Evolutionary conservation across 768 basidiomycete genomes (phyloP), one percentile per base, ranked within the genome.

Genomic region (Kwoniella botswanensis): DNA sequence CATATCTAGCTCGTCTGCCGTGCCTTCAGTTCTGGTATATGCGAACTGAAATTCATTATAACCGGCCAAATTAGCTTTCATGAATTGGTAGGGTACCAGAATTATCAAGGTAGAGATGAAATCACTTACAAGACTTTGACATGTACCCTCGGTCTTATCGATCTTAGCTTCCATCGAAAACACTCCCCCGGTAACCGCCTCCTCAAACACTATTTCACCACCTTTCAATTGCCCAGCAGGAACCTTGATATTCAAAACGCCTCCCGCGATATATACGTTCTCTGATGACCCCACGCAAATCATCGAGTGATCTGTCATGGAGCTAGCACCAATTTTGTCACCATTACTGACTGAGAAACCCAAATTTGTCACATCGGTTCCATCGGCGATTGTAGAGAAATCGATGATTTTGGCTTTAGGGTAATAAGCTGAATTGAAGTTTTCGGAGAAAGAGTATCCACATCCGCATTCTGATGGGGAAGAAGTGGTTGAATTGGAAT

Each of bases 101-200:
- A 56, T 4, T 9, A 35, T 35, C 35, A 22, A 21, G n/a, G 55
- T 10, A 22, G 21, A 60, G 0, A 26, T 18, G 58, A 55, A 55
- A 18, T 50, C n/a, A 55, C 56, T 15, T 58, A 63, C 63, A 7
- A 65, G 26, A 13, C 50, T 53, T 21, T 52, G 44, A 55, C 63
- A 65, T 4, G 63, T 65, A 9, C 63, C 63, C 11, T 21, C 22
- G 15, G 50, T 65, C 17, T 50, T 26, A 29, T 65, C 63, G 2
- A 65, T 52, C 35, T 65, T 50, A n/a, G 63, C 63, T 15, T 65
- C 53, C 63, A 65, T 65, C 2, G 21, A n/a, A 42, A 54, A 65
- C 1, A 55, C 24, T 7, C 63, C 63, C 2, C 52, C 63, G 0
- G 63, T 65, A 0, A 55, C 26, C 10, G n/a, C 18, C 4, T 21